Evolutionary conservation across 768 basidiomycete genomes (phyloP).

Genomic region (Russula emetica): DNA sequence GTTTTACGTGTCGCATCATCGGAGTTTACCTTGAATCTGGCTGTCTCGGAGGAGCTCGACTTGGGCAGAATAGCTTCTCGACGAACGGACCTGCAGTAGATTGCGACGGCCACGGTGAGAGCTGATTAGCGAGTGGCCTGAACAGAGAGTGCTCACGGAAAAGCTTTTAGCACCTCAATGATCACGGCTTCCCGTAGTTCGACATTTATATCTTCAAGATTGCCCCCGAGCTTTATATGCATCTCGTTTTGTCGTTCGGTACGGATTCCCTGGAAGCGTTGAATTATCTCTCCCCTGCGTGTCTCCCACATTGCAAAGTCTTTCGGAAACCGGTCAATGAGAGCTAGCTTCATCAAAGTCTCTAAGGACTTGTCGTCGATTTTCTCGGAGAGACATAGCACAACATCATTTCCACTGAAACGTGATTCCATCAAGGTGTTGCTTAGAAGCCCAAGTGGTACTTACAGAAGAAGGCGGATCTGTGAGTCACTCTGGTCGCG

Average conservation of each 20-base stretch:
- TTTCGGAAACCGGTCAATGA: neutral
- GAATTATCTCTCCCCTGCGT: neutral
- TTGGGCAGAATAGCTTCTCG: constrained; percentile 2
- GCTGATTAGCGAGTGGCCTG: fast-evolving
- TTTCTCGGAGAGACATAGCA: constrained; percentile 13
- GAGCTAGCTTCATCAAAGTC: constrained; percentile 4
- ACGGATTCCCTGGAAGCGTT: neutral
- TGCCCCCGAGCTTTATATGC: neutral
- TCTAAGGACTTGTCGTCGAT: constrained; percentile 17
- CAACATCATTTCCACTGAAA: constrained; percentile 14
- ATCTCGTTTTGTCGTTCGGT: neutral
- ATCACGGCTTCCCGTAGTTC: constrained; percentile 6
- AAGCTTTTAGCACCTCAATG: constrained; percentile 5
- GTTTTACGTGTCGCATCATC: neutral
- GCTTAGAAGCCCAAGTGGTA: too few relatives aligned
- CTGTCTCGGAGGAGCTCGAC: neutral
- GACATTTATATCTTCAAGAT: neutral
- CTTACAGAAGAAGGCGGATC: constrained; percentile 17
- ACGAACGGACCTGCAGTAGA: neutral
- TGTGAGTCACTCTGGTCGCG: constrained; percentile 2
- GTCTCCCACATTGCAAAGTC: constrained; percentile 7
- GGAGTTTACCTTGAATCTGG: neutral
- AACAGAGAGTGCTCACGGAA: neutral
- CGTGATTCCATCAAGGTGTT: neutral
- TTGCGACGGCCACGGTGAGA: neutral